Evolutionary conservation across 306 rosid genomes (phyloP), one percentile per base, ranked within the genome.

Genomic region (Sphenostylis stenocarpa): DNA sequence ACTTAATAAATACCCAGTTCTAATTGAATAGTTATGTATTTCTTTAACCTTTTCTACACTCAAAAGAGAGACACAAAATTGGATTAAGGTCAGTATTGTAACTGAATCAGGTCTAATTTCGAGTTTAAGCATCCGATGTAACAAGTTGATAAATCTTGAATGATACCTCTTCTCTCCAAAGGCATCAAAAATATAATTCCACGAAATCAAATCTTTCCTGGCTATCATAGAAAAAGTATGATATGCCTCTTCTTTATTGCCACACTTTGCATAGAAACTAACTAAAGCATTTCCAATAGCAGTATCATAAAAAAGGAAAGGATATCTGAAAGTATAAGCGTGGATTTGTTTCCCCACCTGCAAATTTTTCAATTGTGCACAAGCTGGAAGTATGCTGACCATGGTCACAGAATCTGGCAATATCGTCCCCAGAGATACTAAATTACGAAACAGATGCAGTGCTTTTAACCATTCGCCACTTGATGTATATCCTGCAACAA

Each of bases 171-270:
- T 66, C 75, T 84, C 90, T 49, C 81, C 85, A 70, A 67, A 87
- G 55, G 96, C 90, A 83, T 87, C 87, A 34, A 91, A 89, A 78
- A 94, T 84, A 67, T 97, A 82, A 81, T 94, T 91, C 97, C 98
- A 94, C n/a, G 98, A 94, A 85, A 91, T 90, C 86, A 91, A 75
- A 84, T 94, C 98, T 83, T 86, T 90, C 68, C 44, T 56, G 13
- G 56, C 61, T 74, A 90, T 87, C 89, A 86, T 84, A 4, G 74
- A 80, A 86, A 91, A 94, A 2, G 77, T 61, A 76, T 67, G 69
- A 60, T 77, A 85, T 62, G 97, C 93, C 62, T 80, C 88, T 69
- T 78, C 86, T 45, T 70, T 49, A 41, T 70, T 34, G 31, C 79
- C 77, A 66, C 92, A 85, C 87, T 90, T 94, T 44, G 95, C 87